Conservation (phyloP, 306 rosid species). For the Arachis hypogaea region DNA sequence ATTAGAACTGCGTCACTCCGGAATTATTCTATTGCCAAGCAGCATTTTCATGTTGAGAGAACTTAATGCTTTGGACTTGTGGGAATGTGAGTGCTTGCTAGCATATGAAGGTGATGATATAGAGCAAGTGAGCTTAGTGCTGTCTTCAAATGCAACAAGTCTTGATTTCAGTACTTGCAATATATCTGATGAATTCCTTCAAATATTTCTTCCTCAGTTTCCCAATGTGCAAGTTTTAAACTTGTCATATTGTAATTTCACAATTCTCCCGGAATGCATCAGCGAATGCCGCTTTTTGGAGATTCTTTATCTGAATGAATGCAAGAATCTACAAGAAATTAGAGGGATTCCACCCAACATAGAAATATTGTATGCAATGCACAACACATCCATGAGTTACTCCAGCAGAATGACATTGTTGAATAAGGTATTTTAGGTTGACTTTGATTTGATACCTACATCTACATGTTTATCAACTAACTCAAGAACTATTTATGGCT, state of each 20-base stretch:
- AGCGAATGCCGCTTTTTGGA: neutral
- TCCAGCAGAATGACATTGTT: too few species aligned
- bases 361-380: neutral
- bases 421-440: too few species aligned
- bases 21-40: neutral
- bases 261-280: neutral
- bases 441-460: too few species aligned
- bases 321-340: neutral
- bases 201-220: neutral
- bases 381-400: too few species aligned
- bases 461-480: too few species aligned
- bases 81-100: too few species aligned
- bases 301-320: neutral
- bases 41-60: neutral
- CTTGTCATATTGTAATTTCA: neutral
- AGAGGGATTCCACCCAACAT: conserved; percentile 9
- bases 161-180: too few species aligned
- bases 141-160: neutral
- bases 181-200: neutral
- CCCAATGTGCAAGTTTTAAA: neutral
- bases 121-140: neutral
- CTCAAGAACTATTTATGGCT: too few species aligned
- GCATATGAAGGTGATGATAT: too few species aligned
- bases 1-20: neutral
- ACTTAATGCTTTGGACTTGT: too few species aligned